phyloP scores from a whole-genome alignment of 352 stramenopile species.

The Phytopythium montanum region DNA sequence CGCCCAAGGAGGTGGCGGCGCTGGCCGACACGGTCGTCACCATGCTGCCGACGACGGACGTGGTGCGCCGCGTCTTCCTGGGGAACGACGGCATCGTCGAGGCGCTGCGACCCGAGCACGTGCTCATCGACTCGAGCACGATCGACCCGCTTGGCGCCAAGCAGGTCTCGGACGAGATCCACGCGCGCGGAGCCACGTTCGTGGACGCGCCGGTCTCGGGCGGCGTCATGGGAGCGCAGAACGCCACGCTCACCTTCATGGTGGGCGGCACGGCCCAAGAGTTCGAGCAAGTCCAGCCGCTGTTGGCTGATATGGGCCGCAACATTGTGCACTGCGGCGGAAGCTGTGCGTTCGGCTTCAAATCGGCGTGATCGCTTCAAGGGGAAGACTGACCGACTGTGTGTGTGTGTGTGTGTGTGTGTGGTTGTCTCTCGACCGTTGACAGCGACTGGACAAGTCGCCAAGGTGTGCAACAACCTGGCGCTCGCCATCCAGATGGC shows the following conservation, averaged over 20 bases:
- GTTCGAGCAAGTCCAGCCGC: conserved; percentile 69
- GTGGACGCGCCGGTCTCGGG: conserved; percentile 97
- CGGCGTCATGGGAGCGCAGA: conserved; percentile 93
- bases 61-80: conserved; percentile 84
- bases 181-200: conserved; percentile 59
- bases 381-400: background rate
- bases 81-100: conserved; percentile 69
- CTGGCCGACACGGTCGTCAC: conserved; percentile 88
- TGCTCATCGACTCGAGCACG: conserved; percentile 95
- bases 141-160: conserved; percentile 93
- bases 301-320: conserved; percentile 92
- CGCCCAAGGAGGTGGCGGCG: conserved; percentile 68
- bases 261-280: conserved; percentile 74
- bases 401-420: no score
- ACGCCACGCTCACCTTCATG: conserved; percentile 98
- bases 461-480: conserved; percentile 99
- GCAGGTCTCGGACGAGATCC: conserved; percentile 67
- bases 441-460: conserved; percentile 72
- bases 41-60: conserved; percentile 92
- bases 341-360: conserved; percentile 65
- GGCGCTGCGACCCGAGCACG: conserved; percentile 58
- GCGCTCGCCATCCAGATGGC: conserved; percentile 97
- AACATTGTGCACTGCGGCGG: conserved; percentile 93
- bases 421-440: conserved; percentile 21
- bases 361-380: background rate